Base-by-base conservation (phyloP, 352 stramenopile species). In the Phytophthora fragariae region DNA sequence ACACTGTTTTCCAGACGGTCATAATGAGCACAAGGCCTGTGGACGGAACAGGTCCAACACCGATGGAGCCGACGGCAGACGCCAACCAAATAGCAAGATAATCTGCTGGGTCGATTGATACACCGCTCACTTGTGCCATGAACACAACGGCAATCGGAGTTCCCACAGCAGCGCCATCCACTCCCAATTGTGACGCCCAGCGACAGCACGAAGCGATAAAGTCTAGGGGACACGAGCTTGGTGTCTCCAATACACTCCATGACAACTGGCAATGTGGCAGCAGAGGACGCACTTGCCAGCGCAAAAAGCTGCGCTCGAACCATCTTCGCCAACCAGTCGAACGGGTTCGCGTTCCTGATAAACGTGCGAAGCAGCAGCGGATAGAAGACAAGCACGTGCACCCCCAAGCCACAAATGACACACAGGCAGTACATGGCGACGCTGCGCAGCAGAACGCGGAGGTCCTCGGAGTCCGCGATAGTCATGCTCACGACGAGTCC, bases 251-350 rank as follows among this genome's bases (percentile, higher is more conserved):
- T 83, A 58, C 82, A 90, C 8, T 76, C 73, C 75, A 93, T 79
- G 44, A 80, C 89, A 57, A 92, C 77, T 1, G 87, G 87, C 41
- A 93, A 69, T 55, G 85, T 94, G 15, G 84, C 87, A 54, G 91
- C 86, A 44, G 87, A 94, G 37, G 87, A 94, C 65, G 84, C 84
- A 67, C 83, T 92, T 46, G 83, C 85, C n/a, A 92, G 76, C 7
- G 85, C 85, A 55, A 94, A 93, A 7, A 90, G 65, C 58, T 93
- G 85, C 0, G 87, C 87, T 2, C 79, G 85, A 11, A 87, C 27
- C 57, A 92, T 90, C 47, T 87, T 57, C 14, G 63, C 69, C 19
- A 94, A 55, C 63, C 69, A 85, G 52, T 59, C 37, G 69, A 82
- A 94, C 46, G 74, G 74, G 64, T 89, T 87, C 14, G 82, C 72